A percentile compares a stretch with the other conserved stretches of the same genome.
Evolutionary conservation across 2,329 filamentous ascomycete genomes (phyloP).

Genomic region (Pestalotiopsis sp.): DNA sequence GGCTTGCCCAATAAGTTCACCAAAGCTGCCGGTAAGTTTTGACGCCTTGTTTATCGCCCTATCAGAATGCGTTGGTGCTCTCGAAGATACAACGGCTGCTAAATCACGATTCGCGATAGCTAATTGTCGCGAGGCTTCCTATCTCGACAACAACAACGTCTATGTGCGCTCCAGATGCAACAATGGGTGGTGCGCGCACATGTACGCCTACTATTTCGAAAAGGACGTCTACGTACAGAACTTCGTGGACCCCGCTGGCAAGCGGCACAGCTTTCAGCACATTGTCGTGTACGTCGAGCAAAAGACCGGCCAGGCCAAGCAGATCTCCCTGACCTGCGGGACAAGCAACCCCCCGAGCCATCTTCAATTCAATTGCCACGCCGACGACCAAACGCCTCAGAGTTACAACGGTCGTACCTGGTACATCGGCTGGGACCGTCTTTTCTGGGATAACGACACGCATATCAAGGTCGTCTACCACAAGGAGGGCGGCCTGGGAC

Average conservation of each 20-base stretch:
- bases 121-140: slow-evolving; percentile 31
- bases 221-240: slow-evolving; percentile 17
- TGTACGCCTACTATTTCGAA: slow-evolving; percentile 31
- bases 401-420: no score
- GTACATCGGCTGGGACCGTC: background rate
- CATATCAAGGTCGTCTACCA: slow-evolving; percentile 18
- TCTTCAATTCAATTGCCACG: no score
- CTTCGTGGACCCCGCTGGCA: slow-evolving; percentile 16
- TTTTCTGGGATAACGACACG: background rate
- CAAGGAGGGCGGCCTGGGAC: slow-evolving; percentile 12
- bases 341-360: background rate
- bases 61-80: background rate
- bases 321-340: slow-evolving; percentile 10
- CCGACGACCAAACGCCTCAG: background rate
- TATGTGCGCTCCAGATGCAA: slow-evolving; percentile 36
- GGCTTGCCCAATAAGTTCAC: slow-evolving; percentile 22
- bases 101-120: background rate
- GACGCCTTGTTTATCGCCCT: background rate
- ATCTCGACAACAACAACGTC: slow-evolving; percentile 33
- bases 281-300: slow-evolving; percentile 20
- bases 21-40: background rate
- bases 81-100: background rate
- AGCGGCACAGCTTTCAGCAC: slow-evolving; percentile 29
- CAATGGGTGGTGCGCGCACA: slow-evolving; percentile 34
- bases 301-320: background rate